A percentile compares a stretch with the other conserved stretches of the same genome.
These are phyloP conservation scores for Linum trigynum DNA, from an alignment of 345 rosid genomes.

Conservation along the genomic window DNA sequence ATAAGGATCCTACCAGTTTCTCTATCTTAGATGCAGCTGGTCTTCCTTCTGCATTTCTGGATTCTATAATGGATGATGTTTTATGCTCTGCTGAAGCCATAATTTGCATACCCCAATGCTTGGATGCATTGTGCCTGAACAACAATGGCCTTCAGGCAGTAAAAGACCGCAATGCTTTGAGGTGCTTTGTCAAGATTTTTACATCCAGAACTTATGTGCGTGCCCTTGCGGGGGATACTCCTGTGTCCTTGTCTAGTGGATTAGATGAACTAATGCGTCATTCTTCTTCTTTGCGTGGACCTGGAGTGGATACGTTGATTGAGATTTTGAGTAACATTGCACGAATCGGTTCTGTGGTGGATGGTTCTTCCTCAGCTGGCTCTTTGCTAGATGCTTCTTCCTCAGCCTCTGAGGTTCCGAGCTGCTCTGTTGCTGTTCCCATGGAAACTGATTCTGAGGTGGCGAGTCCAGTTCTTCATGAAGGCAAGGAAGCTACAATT, in stretches of 20 bases:
- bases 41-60: constrained; percentile 84
- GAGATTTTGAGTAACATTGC: constrained; percentile 59
- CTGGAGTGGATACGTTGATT: constrained; percentile 86
- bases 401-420: constrained; percentile 32
- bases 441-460: constrained; percentile 87
- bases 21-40: constrained; percentile 78
- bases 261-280: constrained; percentile 94
- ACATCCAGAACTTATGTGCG: constrained; percentile 71
- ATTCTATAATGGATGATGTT: constrained; percentile 82
- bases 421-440: constrained; percentile 50
- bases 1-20: constrained; percentile 92
- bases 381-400: constrained; percentile 48
- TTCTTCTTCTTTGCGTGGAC: constrained; percentile 73
- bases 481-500: constrained; percentile 37
- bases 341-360: constrained; percentile 59
- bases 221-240: constrained; percentile 73
- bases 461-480: constrained; percentile 24
- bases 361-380: constrained; percentile 39
- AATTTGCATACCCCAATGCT: constrained; percentile 90
- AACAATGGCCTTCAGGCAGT: constrained; percentile 83
- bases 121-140: constrained; percentile 94
- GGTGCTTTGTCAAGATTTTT: constrained; percentile 86
- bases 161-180: constrained; percentile 73
- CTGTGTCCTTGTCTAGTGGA: constrained; percentile 75
- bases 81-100: constrained; percentile 85